These are phyloP conservation scores for Sugiyamaella smithiae DNA, from an alignment of 805 yeast species.

Conservation along the genomic window DNA sequence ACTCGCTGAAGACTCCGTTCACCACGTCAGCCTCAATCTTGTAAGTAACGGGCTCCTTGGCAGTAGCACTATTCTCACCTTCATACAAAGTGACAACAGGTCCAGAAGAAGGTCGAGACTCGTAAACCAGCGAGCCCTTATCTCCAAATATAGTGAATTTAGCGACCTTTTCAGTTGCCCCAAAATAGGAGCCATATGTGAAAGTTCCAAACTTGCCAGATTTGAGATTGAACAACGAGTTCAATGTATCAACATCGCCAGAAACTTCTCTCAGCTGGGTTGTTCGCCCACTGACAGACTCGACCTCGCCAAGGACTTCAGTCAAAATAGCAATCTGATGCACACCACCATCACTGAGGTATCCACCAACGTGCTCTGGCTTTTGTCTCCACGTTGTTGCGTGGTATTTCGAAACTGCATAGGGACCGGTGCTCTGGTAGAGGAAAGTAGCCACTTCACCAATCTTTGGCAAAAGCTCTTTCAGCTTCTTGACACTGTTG, in stretches of 20 bases:
- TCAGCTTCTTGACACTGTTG: conserved; percentile 54
- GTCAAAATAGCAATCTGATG: conserved; percentile 89
- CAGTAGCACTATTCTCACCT: conserved; percentile 27
- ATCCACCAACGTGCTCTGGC: conserved; percentile 93
- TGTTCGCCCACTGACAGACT: conserved; percentile 69
- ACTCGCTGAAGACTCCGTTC: conserved; percentile 58
- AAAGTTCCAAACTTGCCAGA: conserved; percentile 75
- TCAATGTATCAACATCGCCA: conserved; percentile 80
- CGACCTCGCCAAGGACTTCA: conserved; percentile 72
- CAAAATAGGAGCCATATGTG: conserved; percentile 83
- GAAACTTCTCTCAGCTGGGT: conserved; percentile 71
- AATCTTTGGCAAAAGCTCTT: conserved; percentile 60
- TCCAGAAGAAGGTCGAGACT: conserved; percentile 40
- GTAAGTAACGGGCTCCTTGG: conserved; percentile 26
- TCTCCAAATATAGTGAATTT: conserved; percentile 72
- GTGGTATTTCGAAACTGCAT: conserved; percentile 46
- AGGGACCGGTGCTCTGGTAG: conserved; percentile 49
- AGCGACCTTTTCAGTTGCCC: conserved; percentile 70
- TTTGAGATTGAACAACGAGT: conserved; percentile 61
- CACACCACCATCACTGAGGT: conserved; percentile 91
- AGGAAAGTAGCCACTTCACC: conserved; percentile 51
- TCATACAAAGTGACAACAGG: conserved; percentile 27
- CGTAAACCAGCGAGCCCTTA: conserved; percentile 69
- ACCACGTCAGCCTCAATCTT: conserved; percentile 37
- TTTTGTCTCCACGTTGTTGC: conserved; percentile 81